Base-by-base conservation (phyloP, 495 filamentous ascomycete genomes). In the Xylaria nigripes region DNA sequence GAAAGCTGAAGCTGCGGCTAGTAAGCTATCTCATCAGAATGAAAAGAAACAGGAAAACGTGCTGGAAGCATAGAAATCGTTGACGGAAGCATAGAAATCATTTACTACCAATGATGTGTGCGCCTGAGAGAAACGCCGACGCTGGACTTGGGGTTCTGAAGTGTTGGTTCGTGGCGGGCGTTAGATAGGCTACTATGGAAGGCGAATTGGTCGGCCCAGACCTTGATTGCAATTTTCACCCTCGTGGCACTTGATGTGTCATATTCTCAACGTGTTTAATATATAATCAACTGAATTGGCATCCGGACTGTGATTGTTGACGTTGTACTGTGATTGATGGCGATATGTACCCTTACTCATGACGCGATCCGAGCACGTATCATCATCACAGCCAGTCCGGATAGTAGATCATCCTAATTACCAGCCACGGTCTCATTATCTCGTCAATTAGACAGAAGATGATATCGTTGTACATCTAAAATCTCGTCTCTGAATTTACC, bases 1-100 rank as follows among this genome's bases (percentile, higher is more conserved):
- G 3, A 81, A 78, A 54, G 70, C 68, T 0, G 68, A 65, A 50
- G 65, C 57, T 9, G 64, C 60, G 0, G 63, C 58, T 23, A 61
- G 24, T 24, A 54, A 25, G 13, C 13, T 32, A 22, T 15, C 43
- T 16, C 34, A 46, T 21, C n/a, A 56, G 56, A 30, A 27, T 19
- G 57, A 53, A 24, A 13, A 50, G 49, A 45, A 50, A 30, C 46
- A 47, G 51, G 50, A 60, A 32, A 27, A 19, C 9, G 50, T 32
- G 6, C 6, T 29, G 18, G 41, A 47, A 18, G 45, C 42, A 36
- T 40, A 9, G 18, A 57, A n/a, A n/a, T n/a, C n/a, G n/a, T n/a
- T n/a, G n/a, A n/a, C n/a, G n/a, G n/a, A n/a, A n/a, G n/a, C n/a
- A n/a, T n/a, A n/a, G n/a, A 62, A 55, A 27, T 6, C 18, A 16